Evolutionary conservation across 257 asterid genomes (phyloP).

Genomic region (Paraleonurus japonicus): DNA sequence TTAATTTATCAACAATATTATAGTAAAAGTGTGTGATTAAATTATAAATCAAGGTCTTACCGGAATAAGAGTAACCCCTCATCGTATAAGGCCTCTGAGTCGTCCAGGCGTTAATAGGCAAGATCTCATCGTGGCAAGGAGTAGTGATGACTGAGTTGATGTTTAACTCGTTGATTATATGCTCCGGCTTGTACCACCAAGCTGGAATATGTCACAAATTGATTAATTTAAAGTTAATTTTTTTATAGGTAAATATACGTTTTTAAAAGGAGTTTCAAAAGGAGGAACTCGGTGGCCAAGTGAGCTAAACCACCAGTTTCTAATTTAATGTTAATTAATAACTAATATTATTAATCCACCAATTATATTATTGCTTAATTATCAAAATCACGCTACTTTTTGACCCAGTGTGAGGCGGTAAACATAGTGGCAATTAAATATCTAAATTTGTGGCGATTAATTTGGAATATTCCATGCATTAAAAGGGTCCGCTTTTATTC

Average conservation of each 20-base stretch:
- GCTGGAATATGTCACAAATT: constrained; percentile 38
- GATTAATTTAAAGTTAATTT: background rate
- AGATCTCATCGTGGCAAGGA: constrained; percentile 84
- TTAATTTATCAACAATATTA: background rate
- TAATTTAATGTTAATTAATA: too few species aligned
- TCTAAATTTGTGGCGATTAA: background rate
- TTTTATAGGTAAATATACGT: too few species aligned
- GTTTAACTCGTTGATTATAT: constrained; percentile 85
- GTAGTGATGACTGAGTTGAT: constrained; percentile 92
- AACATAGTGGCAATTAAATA: background rate
- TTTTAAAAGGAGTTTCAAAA: too few species aligned
- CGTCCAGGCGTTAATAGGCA: constrained; percentile 84
- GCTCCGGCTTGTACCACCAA: constrained; percentile 96
- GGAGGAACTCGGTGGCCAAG: too few species aligned
- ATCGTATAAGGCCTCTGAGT: constrained; percentile 87
- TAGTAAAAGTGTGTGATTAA: too few species aligned
- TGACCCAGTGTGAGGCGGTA: background rate
- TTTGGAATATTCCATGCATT: background rate
- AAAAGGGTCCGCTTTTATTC: too few species aligned
- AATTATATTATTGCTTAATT: background rate
- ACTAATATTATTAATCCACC: background rate
- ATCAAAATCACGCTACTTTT: background rate
- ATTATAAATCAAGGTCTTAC: constrained; percentile 26
- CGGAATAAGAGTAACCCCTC: constrained; percentile 88
- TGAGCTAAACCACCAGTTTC: too few species aligned